A percentile compares a stretch with the other conserved stretches of the same genome.
phyloP scores from a whole-genome alignment of 768 basidiomycete genomes.

The Termitomyces heimii region DNA sequence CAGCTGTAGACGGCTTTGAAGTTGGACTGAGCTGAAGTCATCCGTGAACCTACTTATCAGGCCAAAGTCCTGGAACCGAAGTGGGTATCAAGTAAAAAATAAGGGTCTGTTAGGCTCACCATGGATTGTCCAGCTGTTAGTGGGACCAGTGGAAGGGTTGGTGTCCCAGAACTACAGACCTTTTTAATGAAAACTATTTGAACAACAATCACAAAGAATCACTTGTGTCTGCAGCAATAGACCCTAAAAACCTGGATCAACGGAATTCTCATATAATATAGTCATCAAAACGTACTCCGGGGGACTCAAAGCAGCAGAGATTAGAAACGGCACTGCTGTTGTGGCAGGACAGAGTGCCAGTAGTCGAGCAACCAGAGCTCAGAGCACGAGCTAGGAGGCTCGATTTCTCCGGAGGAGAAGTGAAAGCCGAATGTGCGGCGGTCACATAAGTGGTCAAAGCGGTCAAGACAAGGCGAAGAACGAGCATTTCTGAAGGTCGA shows the following conservation, averaged over 20 bases:
- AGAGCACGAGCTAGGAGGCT: constrained; percentile 18
- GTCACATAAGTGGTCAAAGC: neutral
- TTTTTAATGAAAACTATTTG: neutral
- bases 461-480: neutral
- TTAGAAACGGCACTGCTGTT: constrained; percentile 38
- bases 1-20: constrained; percentile 33
- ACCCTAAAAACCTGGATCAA: constrained; percentile 36
- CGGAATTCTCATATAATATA: neutral
- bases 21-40: neutral
- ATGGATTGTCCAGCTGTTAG: constrained; percentile 69
- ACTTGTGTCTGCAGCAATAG: constrained; percentile 47
- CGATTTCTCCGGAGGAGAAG: neutral
- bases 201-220: neutral
- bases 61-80: constrained; percentile 22
- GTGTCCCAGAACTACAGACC: constrained; percentile 65
- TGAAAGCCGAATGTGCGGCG: constrained; percentile 5
- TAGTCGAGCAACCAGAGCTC: constrained; percentile 46
- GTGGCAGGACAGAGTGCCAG: constrained; percentile 47
- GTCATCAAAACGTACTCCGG: constrained; percentile 40
- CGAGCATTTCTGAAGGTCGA: neutral
- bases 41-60: constrained; percentile 7
- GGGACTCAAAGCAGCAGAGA: constrained; percentile 61
- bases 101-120: constrained; percentile 33
- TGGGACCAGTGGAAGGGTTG: constrained; percentile 54
- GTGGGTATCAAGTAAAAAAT: constrained; percentile 23